phyloP scores from a whole-genome alignment of 495 filamentous ascomycete genomes.

The Staphylotrichum tortipilum region DNA sequence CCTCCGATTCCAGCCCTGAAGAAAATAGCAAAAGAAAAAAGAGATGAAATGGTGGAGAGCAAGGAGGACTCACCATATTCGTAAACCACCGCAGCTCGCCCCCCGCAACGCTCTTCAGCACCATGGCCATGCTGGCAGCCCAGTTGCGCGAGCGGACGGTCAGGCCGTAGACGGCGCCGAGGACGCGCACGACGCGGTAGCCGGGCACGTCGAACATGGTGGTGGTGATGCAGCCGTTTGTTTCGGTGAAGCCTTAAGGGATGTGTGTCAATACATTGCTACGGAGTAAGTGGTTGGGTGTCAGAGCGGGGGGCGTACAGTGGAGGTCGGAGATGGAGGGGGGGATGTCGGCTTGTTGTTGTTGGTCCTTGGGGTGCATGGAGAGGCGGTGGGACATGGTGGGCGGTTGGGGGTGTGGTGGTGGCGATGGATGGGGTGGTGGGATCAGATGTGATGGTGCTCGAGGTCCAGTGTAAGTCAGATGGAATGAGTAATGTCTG shows the following conservation, averaged over 20 bases:
- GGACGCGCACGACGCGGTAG: constrained; percentile 47
- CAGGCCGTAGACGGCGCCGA: constrained; percentile 51
- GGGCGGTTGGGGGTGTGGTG: constrained; percentile 2
- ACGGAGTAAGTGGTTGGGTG: not conserved
- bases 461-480: no score
- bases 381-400: constrained; percentile 16
- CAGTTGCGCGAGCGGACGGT: constrained; percentile 50
- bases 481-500: no score
- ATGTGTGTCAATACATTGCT: not conserved
- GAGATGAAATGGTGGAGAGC: not conserved
- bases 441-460: no score
- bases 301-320: constrained; percentile 14
- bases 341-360: constrained; percentile 22
- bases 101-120: constrained; percentile 43
- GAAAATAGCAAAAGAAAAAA: not conserved
- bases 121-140: constrained; percentile 35
- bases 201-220: constrained; percentile 48
- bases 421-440: not conserved
- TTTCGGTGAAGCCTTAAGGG: constrained; percentile 45
- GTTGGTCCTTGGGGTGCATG: constrained; percentile 7
- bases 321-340: constrained; percentile 33
- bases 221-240: constrained; percentile 49
- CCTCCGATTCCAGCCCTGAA: not conserved
- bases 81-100: constrained; percentile 52
- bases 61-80: constrained; percentile 28